phyloP scores from a whole-genome alignment of 371 early-diverging fungal genomes.

The Entomophthora muscae region DNA sequence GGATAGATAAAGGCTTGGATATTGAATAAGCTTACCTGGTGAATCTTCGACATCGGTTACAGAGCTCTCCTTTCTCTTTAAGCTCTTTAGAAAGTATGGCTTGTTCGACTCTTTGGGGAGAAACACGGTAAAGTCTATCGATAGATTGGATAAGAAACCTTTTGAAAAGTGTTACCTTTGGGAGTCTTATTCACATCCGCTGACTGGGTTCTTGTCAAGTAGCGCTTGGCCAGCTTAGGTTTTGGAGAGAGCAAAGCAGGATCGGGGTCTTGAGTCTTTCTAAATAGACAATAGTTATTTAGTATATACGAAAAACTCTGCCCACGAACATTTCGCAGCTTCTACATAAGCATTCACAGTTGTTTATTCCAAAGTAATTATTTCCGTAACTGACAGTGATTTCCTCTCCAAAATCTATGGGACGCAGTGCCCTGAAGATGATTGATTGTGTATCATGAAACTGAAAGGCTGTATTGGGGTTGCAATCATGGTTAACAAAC shows the following conservation, averaged over 20 bases:
- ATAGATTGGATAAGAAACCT: slow-evolving; percentile 16
- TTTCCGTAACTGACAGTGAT: slow-evolving; percentile 69
- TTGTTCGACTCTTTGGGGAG: slow-evolving; percentile 14
- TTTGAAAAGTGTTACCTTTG: slow-evolving; percentile 16
- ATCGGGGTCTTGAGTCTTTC: slow-evolving; percentile 7
- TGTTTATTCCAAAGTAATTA: slow-evolving; percentile 74
- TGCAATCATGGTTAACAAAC: slow-evolving; percentile 92
- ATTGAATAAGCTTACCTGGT: neutral
- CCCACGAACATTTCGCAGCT: slow-evolving; percentile 48
- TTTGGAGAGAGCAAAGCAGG: neutral
- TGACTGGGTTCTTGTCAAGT: neutral
- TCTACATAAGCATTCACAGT: slow-evolving; percentile 74
- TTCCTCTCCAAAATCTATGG: slow-evolving; percentile 70
- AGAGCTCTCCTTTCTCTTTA: slow-evolving; percentile 5
- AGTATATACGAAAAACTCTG: neutral
- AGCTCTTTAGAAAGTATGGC: slow-evolving; percentile 8
- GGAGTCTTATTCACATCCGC: slow-evolving; percentile 6
- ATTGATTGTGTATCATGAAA: slow-evolving; percentile 28
- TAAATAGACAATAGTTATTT: neutral
- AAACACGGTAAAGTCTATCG: slow-evolving; percentile 19
- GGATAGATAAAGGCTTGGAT: neutral
- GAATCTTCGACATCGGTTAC: neutral
- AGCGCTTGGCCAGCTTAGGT: neutral
- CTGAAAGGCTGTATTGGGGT: slow-evolving; percentile 46
- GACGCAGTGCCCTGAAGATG: slow-evolving; percentile 54